Evolutionary conservation across 1,139 yeast species (phyloP).

Genomic region (Yamadazyma mexicana): DNA sequence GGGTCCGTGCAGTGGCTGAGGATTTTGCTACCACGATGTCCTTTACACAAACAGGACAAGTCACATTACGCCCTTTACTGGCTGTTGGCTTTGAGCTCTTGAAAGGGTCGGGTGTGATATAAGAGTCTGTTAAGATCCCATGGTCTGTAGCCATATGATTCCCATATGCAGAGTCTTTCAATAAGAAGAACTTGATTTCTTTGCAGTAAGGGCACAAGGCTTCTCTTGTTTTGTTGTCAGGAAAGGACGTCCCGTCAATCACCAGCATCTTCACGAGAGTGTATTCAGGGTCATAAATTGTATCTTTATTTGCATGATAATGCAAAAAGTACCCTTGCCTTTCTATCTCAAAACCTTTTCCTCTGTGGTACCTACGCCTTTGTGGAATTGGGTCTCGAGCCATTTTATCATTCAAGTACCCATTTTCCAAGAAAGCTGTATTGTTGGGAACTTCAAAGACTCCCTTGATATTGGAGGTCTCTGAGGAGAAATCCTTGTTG

Average conservation of each 20-base stretch:
- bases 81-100: conserved; percentile 18
- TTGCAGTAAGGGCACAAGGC: conserved; percentile 39
- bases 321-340: not conserved
- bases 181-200: conserved; percentile 24
- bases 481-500: no score
- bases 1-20: conserved; percentile 18
- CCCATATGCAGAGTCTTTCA: conserved; percentile 34
- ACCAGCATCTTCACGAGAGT: conserved; percentile 1
- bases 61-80: conserved; percentile 16
- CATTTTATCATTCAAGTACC: not conserved
- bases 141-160: conserved; percentile 36
- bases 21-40: conserved; percentile 24
- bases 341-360: not conserved
- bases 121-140: conserved; percentile 29
- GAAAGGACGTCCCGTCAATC: no score
- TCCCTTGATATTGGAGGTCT: no score
- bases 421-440: not conserved
- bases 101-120: conserved; percentile 27
- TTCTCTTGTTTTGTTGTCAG: conserved; percentile 25
- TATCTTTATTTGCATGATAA: conserved; percentile 1
- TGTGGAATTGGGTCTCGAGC: not conserved
- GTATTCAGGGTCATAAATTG: conserved; percentile 10
- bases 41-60: conserved; percentile 23
- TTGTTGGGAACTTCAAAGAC: conserved; percentile 3
- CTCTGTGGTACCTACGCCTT: not conserved